Conservation (phyloP, 2,329 filamentous ascomycete species). For the Exserohilum rostratum region DNA sequence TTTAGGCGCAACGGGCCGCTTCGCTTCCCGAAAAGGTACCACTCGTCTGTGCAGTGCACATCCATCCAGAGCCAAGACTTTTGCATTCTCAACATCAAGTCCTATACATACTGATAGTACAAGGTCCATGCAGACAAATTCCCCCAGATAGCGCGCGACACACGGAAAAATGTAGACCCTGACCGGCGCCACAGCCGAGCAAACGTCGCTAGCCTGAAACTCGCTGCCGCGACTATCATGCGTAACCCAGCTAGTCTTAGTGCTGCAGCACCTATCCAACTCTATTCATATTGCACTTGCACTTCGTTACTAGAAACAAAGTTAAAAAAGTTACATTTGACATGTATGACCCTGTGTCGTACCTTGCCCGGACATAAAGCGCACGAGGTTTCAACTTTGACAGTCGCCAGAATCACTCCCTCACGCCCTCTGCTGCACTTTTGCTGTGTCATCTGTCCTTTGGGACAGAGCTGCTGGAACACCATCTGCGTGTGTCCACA, state of each 20-base stretch:
- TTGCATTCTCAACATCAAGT: not conserved
- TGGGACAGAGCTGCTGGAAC: constrained; percentile 37
- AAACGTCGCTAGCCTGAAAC: not conserved
- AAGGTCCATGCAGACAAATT: too few relatives aligned
- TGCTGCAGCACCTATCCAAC: too few relatives aligned
- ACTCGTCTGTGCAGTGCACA: not conserved
- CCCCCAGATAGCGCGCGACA: too few relatives aligned
- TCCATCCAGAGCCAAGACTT: not conserved
- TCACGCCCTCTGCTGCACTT: constrained; percentile 40
- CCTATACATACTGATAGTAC: too few relatives aligned
- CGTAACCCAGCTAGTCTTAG: not conserved
- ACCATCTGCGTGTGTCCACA: constrained; percentile 54
- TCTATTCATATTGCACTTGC: not conserved
- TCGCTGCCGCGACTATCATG: too few relatives aligned
- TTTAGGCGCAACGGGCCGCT: constrained; percentile 15
- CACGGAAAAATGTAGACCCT: not conserved
- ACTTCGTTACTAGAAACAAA: not conserved
- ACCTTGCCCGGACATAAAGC: constrained; percentile 33
- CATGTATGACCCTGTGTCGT: not conserved
- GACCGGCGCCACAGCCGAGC: too few relatives aligned
- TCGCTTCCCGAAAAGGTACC: constrained; percentile 6
- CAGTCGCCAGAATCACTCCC: constrained; percentile 37
- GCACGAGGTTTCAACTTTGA: constrained; percentile 41
- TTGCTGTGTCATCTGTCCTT: constrained; percentile 41
- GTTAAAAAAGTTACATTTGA: not conserved